Base-by-base conservation (phyloP, 2,329 filamentous ascomycete genomes). In the Aspergillus costaricaensis region DNA sequence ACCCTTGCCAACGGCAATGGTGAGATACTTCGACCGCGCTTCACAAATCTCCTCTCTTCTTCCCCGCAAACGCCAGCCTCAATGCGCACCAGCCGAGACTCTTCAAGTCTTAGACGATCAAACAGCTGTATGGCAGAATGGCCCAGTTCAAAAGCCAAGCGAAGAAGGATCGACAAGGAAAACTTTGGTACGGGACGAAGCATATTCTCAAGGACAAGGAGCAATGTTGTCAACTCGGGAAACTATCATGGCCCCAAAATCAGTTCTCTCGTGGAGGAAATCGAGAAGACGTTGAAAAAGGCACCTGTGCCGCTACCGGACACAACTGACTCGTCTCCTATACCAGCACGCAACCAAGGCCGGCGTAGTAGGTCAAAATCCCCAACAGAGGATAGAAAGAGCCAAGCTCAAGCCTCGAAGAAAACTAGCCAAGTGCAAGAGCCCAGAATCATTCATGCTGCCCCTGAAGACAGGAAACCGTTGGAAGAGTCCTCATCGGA, bases 71-170 rank as follows among this genome's bases (percentile, higher is more conserved):
- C 87, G 32, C 83, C 86, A 1, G 77, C 74, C 1, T 86, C 76
- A 2, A 73, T 74, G 1, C 72, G 70, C 44, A 74, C 72, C 36
- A 73, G 75, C 57, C 77, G 77, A 64, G 78, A 78, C 50, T 81
- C 78, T 62, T 79, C 77, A 61, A 80, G 80, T 4, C 74, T 91
- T 44, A 83, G 88, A 67, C 84, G 88, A 65, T 83, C 88, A 2
- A 83, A 88, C 61, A 92, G 88, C 72, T 90, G 87, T 70, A 88
- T 88, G 17, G 81, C 84, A 23, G 85, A 90, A 66, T 91, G 88
- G 83, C 88, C 89, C n/a, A 79, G 74, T 4, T 81, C 80, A n/a
- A 79, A 77, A 57, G 64, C 77, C 1, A 93, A 93, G 74, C 82
- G 88, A 64, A 83, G 88, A 66, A 88, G 83, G 66, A 69, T 86